Evolutionary conservation across 2,329 filamentous ascomycete genomes (phyloP).

Genomic region (Neofusicoccum parvum): DNA sequence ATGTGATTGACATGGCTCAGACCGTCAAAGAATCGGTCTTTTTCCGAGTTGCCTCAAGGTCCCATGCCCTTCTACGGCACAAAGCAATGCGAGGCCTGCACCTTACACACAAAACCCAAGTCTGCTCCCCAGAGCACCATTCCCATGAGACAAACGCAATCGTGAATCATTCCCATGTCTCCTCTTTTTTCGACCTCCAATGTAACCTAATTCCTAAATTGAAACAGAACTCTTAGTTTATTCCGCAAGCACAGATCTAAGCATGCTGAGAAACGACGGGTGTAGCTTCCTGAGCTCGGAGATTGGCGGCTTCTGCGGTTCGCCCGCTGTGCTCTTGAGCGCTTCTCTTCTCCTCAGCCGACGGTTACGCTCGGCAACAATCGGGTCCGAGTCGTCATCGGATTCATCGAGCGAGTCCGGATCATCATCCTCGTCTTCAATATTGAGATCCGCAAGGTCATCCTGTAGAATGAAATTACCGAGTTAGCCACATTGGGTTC

Average conservation of each 20-base stretch:
- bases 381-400: constrained; percentile 84
- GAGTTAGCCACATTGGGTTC: neutral
- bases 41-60: neutral
- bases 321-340: constrained; percentile 76
- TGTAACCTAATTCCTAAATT: neutral
- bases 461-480: constrained; percentile 39
- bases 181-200: neutral
- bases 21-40: neutral
- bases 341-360: constrained; percentile 77
- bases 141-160: neutral
- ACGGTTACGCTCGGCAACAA: constrained; percentile 79
- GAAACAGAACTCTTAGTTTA: constrained; percentile 37
- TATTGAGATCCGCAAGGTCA: constrained; percentile 83
- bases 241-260: constrained; percentile 77
- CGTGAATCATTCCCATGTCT: neutral
- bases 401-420: constrained; percentile 59
- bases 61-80: neutral
- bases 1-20: neutral
- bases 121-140: neutral
- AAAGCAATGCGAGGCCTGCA: too few relatives aligned
- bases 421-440: constrained; percentile 67
- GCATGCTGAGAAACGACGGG: constrained; percentile 78
- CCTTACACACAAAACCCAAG: neutral
- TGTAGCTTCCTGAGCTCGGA: constrained; percentile 77
- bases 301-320: constrained; percentile 80